phyloP scores from a whole-genome alignment of 2,329 filamentous ascomycete species.

The Phaeosphaeria sp. region DNA sequence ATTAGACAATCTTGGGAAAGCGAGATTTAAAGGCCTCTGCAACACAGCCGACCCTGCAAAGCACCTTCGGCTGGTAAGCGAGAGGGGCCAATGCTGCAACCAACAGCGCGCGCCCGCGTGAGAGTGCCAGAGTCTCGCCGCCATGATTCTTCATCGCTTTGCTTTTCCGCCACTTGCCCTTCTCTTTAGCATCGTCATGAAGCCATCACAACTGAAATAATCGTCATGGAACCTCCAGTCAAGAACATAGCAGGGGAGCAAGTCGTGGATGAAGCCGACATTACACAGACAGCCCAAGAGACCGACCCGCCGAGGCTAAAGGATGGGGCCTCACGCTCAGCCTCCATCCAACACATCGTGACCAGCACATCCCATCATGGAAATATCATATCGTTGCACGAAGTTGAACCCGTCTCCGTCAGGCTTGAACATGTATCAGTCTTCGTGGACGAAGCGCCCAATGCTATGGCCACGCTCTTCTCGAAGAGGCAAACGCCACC shows the following conservation, averaged over 20 bases:
- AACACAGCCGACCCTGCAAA: slow-evolving; percentile 9
- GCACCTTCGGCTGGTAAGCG: slow-evolving; percentile 31
- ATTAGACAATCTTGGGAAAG: neutral
- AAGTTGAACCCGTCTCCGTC: slow-evolving; percentile 64
- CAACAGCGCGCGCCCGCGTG: slow-evolving; percentile 7
- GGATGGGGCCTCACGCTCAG: slow-evolving; percentile 4
- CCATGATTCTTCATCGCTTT: slow-evolving; percentile 7
- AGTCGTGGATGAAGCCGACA: slow-evolving; percentile 1
- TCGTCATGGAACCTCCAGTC: slow-evolving; percentile 20
- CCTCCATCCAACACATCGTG: slow-evolving; percentile 17
- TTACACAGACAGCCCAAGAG: neutral
- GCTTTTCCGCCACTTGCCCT: slow-evolving; percentile 7
- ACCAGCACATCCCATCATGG: slow-evolving; percentile 31
- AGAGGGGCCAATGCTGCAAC: slow-evolving; percentile 12
- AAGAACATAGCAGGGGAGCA: slow-evolving; percentile 12
- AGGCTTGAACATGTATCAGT: slow-evolving; percentile 62
- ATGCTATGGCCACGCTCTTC: slow-evolving; percentile 28
- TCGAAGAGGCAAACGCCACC: slow-evolving; percentile 33
- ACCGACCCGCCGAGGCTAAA: slow-evolving; percentile 3
- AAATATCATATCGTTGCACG: slow-evolving; percentile 49
- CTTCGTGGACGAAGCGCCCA: slow-evolving; percentile 64
- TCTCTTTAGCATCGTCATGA: slow-evolving; percentile 13
- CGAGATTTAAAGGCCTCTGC: slow-evolving; percentile 1
- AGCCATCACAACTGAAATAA: slow-evolving; percentile 6
- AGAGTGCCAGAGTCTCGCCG: slow-evolving; percentile 6